Evolutionary conservation across 192 early-diverging fungal species (phyloP), one percentile per base, ranked within the genome.

Genomic region (Backusella macrospora): DNA sequence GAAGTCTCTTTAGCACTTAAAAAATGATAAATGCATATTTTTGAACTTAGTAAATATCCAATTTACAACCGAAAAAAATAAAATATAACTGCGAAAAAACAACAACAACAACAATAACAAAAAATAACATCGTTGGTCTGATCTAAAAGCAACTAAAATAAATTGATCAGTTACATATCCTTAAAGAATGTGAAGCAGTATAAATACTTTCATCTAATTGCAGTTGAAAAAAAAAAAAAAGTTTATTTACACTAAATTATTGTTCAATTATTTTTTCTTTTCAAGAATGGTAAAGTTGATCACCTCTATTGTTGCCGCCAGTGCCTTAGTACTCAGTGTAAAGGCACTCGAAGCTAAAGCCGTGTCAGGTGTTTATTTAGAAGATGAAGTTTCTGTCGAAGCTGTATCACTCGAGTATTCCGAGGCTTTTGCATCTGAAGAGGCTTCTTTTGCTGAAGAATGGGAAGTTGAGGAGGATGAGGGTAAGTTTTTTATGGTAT

Each of bases 1-100:
- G 8, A 52, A 6, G 21, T 52, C 21, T 8, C 8, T n/a, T n/a
- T 10, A 18, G 23, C 52, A 34, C 2, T 34, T 34, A 34, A 34
- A 59, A 59, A 59, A 23, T 26, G 26, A 3, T 59, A 59, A 9
- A 23, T 12, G 52, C 52, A 59, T 59, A 59, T 59, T 9, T 59
- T n/a, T 59, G 21, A 21, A 52, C 6, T 52, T 18, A 4, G 9
- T 59, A 23, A 9, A 59, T 23, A 59, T 59, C 26, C 9, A 59
- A 26, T 59, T 59, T 26, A 9, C 52, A 59, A 23, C 52, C 52
- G 52, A 59, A 21, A 59, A 59, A 55, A 21, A 55, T 55, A 55
- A n/a, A 34, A 34, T 34, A 34, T 34, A 34, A 2, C 29, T 34
- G 29, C 2, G 29, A 2, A 10, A 26, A 59, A 12, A 59, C 10